These are phyloP conservation scores for Solanum ossicruentum DNA, from an alignment of 257 asterid species.

Conservation along the genomic window DNA sequence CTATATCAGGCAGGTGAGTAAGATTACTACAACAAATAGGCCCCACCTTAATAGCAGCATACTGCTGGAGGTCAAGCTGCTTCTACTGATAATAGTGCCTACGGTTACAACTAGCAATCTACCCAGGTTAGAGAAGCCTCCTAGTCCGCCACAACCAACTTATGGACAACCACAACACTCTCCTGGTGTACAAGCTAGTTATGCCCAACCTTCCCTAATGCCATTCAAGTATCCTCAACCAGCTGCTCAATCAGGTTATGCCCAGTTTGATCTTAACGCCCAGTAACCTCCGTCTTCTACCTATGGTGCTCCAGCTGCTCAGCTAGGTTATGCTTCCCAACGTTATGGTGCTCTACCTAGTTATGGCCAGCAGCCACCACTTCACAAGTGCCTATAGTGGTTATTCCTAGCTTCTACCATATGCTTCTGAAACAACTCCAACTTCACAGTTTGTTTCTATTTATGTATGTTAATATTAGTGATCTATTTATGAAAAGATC, in stretches of 20 bases:
- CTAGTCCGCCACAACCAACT: constrained; percentile 13
- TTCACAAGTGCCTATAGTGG: constrained; percentile 22
- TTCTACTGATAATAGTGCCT: too few relatives aligned
- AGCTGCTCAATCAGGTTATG: constrained; percentile 16
- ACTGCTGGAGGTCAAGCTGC: too few relatives aligned
- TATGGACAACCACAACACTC: constrained; percentile 45
- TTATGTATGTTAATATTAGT: too few relatives aligned
- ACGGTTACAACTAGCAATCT: too few relatives aligned
- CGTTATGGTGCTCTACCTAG: constrained; percentile 22
- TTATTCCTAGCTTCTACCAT: constrained; percentile 38
- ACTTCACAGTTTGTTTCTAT: constrained; percentile 12
- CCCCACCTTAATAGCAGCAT: too few relatives aligned
- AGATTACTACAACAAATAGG: too few relatives aligned
- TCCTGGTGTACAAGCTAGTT: constrained; percentile 36
- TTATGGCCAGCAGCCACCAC: constrained; percentile 36
- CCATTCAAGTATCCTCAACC: constrained; percentile 18
- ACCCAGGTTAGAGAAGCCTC: constrained; percentile 7
- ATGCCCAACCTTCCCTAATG: constrained; percentile 25
- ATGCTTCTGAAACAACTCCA: constrained; percentile 44
- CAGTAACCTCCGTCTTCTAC: constrained; percentile 20
- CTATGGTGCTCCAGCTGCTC: constrained; percentile 24
- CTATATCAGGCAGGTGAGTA: too few relatives aligned
- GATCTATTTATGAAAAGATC: background rate
- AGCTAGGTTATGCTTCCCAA: too few relatives aligned
- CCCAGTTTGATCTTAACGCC: constrained; percentile 20